Evolutionary conservation across 108 stramenopile species (phyloP), one percentile per base, ranked within the genome.

Genomic region (Nitzschia inconspicua): DNA sequence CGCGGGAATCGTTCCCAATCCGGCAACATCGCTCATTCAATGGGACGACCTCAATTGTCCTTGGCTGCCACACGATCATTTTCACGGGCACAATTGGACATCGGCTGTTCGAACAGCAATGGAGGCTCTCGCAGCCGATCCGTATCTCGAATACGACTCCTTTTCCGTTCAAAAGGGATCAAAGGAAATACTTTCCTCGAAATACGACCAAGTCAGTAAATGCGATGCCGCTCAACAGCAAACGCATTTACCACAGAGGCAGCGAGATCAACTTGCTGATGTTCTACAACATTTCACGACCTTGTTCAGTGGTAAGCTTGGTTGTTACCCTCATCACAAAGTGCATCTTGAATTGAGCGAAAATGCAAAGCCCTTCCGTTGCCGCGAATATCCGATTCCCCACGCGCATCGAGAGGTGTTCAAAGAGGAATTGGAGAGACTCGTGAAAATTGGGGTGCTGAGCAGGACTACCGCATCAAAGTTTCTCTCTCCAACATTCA

Each of bases 221-320:
- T 11, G 1, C n/a, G 37, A 39, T 14, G 37, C n/a, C 14, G 37
- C 37, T 14, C 14, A 39, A 14, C 11, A 39, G 11, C 37, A 39
- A 39, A 39, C 37, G n/a, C 37, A 39, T 14, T 39, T 39, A 39
- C n/a, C 37, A 39, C 11, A 39, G n/a, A n/a, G n/a, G 11, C 14
- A 39, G 1, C 11, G n/a, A n/a, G 14, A 39, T 14, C 37, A 14
- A 39, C n/a, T 39, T 14, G n/a, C 11, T 11, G n/a, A 39, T 14
- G n/a, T 14, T 11, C 37, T 39, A 14, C 14, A 39, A 11, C 11
- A 39, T 14, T 14, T 14, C n/a, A n/a, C 0, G n/a, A 39, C 37
- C 11, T 25, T 78, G 28, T 73, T 78, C 43, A 23, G 53, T 55
- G 71, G 71, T 10, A 65, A 35, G 30, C 63, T 78, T 5, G 72